Conservation (phyloP, 2,329 filamentous ascomycete genomes). For the Arachnomyces sp. region DNA sequence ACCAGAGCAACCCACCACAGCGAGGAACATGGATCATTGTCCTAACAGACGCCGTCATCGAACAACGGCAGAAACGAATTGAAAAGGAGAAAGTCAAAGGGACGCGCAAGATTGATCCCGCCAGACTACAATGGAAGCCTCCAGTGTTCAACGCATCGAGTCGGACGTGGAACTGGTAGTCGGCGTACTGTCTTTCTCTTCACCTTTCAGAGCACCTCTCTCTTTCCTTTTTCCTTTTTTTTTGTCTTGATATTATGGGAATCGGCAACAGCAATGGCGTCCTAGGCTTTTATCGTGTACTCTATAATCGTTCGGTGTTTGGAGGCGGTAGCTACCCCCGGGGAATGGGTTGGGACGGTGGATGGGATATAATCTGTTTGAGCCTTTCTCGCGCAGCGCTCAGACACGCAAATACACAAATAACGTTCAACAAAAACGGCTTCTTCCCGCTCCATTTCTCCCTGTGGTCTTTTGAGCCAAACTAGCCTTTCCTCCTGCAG, state of each 20-base stretch:
- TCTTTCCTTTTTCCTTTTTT: constrained; percentile 1
- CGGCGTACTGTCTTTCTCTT: background rate
- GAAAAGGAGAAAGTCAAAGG: constrained; percentile 75
- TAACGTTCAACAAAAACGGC: too few species aligned
- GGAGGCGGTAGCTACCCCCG: too few species aligned
- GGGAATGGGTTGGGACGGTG: too few species aligned
- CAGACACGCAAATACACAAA: too few species aligned
- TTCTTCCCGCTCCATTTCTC: too few species aligned
- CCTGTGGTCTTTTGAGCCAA: too few species aligned
- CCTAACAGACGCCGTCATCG: constrained; percentile 71
- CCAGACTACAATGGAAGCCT: constrained; percentile 85
- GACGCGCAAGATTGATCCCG: constrained; percentile 64
- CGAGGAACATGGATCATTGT: constrained; percentile 97
- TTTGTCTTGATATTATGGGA: background rate
- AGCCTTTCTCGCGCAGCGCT: too few species aligned
- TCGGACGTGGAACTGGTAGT: constrained; percentile 89
- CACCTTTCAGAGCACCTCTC: background rate
- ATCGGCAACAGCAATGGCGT: background rate
- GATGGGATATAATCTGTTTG: too few species aligned
- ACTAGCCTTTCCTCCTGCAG: too few species aligned
- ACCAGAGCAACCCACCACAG: constrained; percentile 16
- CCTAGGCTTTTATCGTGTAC: background rate
- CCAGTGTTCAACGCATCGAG: constrained; percentile 85
- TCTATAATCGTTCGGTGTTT: too few species aligned
- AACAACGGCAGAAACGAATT: constrained; percentile 58